Conservation (phyloP, 192 early-diverging fungal genomes). For the Umbelopsis sp. region DNA sequence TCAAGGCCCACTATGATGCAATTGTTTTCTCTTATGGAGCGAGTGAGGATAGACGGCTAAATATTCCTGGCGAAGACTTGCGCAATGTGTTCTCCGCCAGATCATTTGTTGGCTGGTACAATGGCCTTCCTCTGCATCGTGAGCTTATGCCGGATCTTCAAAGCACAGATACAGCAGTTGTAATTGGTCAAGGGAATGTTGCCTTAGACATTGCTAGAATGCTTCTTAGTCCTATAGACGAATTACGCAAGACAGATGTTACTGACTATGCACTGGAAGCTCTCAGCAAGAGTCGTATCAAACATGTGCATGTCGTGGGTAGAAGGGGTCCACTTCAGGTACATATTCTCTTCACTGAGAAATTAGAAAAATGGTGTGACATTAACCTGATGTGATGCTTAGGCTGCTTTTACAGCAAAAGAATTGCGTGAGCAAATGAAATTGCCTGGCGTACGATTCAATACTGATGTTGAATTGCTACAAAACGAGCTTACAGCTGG, state of each 20-base stretch:
- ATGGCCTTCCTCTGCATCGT: conserved; percentile 77
- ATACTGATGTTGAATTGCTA: conserved; percentile 64
- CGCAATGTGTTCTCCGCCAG: conserved; percentile 74
- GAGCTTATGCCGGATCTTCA: conserved; percentile 63
- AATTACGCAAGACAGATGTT: conserved; percentile 85
- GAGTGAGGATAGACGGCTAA: conserved; percentile 66
- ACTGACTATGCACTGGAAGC: conserved; percentile 70
- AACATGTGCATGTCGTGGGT: conserved; percentile 86
- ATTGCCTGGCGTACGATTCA: conserved; percentile 63
- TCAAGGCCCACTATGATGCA: conserved; percentile 68
- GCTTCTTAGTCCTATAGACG: conserved; percentile 70
- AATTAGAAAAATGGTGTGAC: too few species aligned
- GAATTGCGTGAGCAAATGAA: conserved; percentile 93
- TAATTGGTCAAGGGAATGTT: conserved; percentile 95
- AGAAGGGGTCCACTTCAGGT: conserved; percentile 93
- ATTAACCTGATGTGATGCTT: neutral
- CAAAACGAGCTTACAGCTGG: conserved; percentile 49
- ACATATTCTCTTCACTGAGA: neutral
- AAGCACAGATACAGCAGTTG: conserved; percentile 70
- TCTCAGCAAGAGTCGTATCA: conserved; percentile 66
- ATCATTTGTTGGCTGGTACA: conserved; percentile 95
- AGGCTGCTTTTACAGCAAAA: conserved; percentile 91
- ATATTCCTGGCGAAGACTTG: conserved; percentile 67
- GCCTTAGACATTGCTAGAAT: conserved; percentile 91
- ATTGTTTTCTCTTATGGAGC: conserved; percentile 90